A percentile compares a stretch with the other conserved stretches of the same genome.
These are phyloP conservation scores for Aspergillus fumigatiaffinis DNA, from an alignment of 2,329 filamentous ascomycete species.

Conservation along the genomic window DNA sequence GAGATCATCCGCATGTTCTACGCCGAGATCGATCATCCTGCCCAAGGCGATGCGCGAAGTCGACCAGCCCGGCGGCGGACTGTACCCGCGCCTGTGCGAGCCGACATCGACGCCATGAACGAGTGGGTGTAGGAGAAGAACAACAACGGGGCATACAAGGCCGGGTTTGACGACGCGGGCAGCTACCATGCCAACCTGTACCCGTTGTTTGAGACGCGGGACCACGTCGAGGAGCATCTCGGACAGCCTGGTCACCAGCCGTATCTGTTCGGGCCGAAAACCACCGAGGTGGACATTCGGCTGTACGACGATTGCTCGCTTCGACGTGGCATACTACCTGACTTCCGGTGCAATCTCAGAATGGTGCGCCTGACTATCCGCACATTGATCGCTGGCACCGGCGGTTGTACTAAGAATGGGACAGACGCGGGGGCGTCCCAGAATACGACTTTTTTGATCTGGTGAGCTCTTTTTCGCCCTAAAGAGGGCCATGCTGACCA, in stretches of 20 bases:
- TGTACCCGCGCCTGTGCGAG: slow-evolving; percentile 62
- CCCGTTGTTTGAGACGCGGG: slow-evolving; percentile 67
- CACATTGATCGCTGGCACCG: slow-evolving; percentile 45
- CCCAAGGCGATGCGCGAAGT: slow-evolving; percentile 54
- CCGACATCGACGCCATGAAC: slow-evolving; percentile 69
- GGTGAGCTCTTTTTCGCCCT: slow-evolving; percentile 20
- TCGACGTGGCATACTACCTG: slow-evolving; percentile 71
- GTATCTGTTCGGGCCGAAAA: slow-evolving; percentile 66
- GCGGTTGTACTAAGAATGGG: slow-evolving; percentile 44
- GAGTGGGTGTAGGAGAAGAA: slow-evolving; percentile 67
- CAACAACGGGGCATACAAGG: slow-evolving; percentile 55
- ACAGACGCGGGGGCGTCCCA: slow-evolving; percentile 42
- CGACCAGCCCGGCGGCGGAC: slow-evolving; percentile 49
- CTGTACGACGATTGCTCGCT: slow-evolving; percentile 66
- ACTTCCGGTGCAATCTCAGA: slow-evolving; percentile 69
- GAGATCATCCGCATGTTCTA: slow-evolving; percentile 86
- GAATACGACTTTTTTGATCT: slow-evolving; percentile 43
- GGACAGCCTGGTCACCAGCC: slow-evolving; percentile 48
- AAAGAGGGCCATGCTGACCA: no score
- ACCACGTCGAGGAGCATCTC: slow-evolving; percentile 68
- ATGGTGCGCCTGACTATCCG: slow-evolving; percentile 59
- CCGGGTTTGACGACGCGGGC: slow-evolving; percentile 74
- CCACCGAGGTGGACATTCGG: slow-evolving; percentile 77
- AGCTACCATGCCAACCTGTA: slow-evolving; percentile 67
- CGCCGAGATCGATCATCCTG: slow-evolving; percentile 66